Evolutionary conservation across 2,329 filamentous ascomycete genomes (phyloP).

Genomic region (Aspergillus fumigatiaffinis): DNA sequence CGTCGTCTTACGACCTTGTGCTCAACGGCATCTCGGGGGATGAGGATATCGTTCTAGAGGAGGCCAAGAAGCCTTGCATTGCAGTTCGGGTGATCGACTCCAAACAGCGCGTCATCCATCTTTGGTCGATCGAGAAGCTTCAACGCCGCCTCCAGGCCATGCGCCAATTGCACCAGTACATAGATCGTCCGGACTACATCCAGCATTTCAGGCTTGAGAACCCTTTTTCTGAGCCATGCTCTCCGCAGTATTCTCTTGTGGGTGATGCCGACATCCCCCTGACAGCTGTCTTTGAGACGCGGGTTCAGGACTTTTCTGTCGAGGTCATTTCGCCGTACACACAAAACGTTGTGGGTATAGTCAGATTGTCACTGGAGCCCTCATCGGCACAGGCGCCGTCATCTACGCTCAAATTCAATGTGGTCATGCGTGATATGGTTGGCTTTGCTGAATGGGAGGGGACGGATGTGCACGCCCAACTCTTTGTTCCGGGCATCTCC

Average conservation of each 20-base stretch:
- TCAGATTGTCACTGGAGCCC: conserved; percentile 86
- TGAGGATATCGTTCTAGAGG: conserved; percentile 77
- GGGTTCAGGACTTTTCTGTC: conserved; percentile 88
- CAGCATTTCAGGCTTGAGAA: conserved; percentile 91
- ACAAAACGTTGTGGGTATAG: conserved; percentile 81
- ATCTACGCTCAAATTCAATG: conserved; percentile 94
- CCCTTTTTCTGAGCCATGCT: conserved; percentile 84
- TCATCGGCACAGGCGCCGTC: conserved; percentile 89
- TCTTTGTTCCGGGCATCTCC: conserved; percentile 89
- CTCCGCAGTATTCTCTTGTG: conserved; percentile 87
- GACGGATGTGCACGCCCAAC: conserved; percentile 89
- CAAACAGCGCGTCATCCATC: conserved; percentile 75
- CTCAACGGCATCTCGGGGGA: conserved; percentile 85
- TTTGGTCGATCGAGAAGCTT: conserved; percentile 94
- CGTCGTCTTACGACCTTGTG: conserved; percentile 94
- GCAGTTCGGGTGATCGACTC: conserved; percentile 89
- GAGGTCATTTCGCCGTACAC: conserved; percentile 93
- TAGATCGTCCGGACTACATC: conserved; percentile 90
- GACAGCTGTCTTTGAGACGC: conserved; percentile 86
- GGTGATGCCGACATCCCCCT: conserved; percentile 92
- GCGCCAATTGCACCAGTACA: conserved; percentile 95
- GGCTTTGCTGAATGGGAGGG: conserved; percentile 95
- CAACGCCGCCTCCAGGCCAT: conserved; percentile 82
- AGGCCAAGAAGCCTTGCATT: conserved; percentile 82
- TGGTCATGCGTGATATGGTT: conserved; percentile 93